Conservation (phyloP, 164 flowering plant genomes). For the Vitis riparia region DNA sequence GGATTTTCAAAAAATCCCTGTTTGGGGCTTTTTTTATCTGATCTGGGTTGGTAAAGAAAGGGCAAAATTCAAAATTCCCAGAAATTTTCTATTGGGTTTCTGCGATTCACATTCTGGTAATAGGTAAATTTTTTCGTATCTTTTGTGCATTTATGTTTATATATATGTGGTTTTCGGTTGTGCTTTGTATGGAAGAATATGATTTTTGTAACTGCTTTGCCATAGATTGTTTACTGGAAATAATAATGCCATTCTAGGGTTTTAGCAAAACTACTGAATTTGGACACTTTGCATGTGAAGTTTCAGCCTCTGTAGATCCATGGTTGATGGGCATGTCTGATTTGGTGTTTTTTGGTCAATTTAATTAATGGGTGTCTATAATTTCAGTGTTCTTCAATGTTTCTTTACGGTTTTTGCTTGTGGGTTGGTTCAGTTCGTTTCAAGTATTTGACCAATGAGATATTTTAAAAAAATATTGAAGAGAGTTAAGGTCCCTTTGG, state of each 20-base stretch:
- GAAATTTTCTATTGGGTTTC: slow-evolving; percentile 2
- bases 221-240: background rate
- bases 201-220: background rate
- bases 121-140: slow-evolving; percentile 10
- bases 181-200: background rate
- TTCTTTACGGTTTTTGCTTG: background rate
- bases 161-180: background rate
- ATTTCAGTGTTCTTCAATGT: background rate
- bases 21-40: background rate
- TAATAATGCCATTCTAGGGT: background rate
- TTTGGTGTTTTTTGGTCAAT: background rate
- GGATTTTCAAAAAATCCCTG: background rate
- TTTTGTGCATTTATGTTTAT: background rate
- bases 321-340: background rate
- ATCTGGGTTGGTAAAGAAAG: background rate
- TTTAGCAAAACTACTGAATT: background rate
- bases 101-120: slow-evolving; percentile 2
- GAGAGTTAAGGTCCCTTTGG: slow-evolving; percentile 1
- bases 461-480: background rate
- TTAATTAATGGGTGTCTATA: background rate
- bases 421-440: background rate
- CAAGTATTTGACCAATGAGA: slow-evolving; percentile 1
- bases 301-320: background rate
- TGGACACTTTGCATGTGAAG: background rate
- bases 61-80: background rate